These are phyloP conservation scores for Chaetoceros muelleri DNA, from an alignment of 108 stramenopile genomes.

Conservation along the genomic window DNA sequence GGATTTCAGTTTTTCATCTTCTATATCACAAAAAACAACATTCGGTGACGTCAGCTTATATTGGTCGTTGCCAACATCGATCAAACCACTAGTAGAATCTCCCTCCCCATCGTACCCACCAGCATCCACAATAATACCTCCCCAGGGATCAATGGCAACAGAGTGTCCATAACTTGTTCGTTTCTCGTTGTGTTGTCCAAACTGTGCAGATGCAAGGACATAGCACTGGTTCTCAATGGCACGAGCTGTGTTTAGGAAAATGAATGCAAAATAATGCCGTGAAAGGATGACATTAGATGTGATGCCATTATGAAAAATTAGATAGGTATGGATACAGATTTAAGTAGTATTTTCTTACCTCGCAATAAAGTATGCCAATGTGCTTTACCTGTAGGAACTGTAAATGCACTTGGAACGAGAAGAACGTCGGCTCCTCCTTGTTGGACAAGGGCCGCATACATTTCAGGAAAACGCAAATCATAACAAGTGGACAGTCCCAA, in stretches of 20 bases:
- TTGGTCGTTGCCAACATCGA: slow-evolving; percentile 1
- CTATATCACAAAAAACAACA: slow-evolving; percentile 54
- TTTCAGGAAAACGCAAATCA: slow-evolving; percentile 92
- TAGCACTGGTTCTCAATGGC: slow-evolving; percentile 95
- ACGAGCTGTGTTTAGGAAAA: slow-evolving; percentile 35
- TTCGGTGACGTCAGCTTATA: slow-evolving; percentile 31
- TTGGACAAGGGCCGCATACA: slow-evolving; percentile 52
- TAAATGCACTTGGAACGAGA: slow-evolving; percentile 90
- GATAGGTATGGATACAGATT: background rate
- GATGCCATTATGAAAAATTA: background rate
- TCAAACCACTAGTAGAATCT: background rate
- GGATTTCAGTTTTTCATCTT: slow-evolving; percentile 31
- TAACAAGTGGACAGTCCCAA: slow-evolving; percentile 92
- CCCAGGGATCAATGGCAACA: slow-evolving; percentile 75
- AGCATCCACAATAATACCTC: slow-evolving; percentile 40
- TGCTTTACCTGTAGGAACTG: slow-evolving; percentile 89
- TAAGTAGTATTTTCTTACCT: slow-evolving; percentile 20
- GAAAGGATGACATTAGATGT: too few species aligned
- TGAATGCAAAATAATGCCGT: too few species aligned
- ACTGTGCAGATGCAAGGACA: slow-evolving; percentile 94
- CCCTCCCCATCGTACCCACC: slow-evolving; percentile 29
- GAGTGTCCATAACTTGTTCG: slow-evolving; percentile 81
- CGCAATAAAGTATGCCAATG: slow-evolving; percentile 91
- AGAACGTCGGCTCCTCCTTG: slow-evolving; percentile 65
- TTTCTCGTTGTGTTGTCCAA: slow-evolving; percentile 76